A percentile compares a stretch with the other conserved stretches of the same genome.
Conservation (phyloP, 768 basidiomycete genomes). For the Leccinellum rugosiceps region DNA sequence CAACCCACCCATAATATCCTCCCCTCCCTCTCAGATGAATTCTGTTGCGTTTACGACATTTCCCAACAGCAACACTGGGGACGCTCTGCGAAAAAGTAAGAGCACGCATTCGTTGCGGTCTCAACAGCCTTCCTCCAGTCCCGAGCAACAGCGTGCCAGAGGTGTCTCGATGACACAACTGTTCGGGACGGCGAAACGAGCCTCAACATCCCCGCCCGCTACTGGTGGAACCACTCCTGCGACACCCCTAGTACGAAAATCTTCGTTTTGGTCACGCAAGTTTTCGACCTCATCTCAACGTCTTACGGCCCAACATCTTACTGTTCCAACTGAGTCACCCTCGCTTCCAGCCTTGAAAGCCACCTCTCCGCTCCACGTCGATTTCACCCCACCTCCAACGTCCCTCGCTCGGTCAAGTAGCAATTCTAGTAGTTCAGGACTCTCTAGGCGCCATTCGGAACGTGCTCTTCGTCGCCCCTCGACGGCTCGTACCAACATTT, state of each 20-base stretch:
- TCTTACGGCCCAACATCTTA: slow-evolving; percentile 17
- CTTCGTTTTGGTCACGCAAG: slow-evolving; percentile 68
- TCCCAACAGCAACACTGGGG: slow-evolving; percentile 9
- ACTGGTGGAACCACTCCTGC: slow-evolving; percentile 24
- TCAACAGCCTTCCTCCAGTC: slow-evolving; percentile 7
- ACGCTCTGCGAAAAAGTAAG: slow-evolving; percentile 46
- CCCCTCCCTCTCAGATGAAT: slow-evolving; percentile 47
- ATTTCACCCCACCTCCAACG: slow-evolving; percentile 21
- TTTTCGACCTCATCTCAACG: slow-evolving; percentile 34
- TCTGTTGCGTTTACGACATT: slow-evolving; percentile 42
- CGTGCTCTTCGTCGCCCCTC: slow-evolving; percentile 14
- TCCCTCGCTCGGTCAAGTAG: slow-evolving; percentile 18
- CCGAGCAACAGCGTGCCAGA: slow-evolving; percentile 38
- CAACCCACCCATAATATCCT: slow-evolving; percentile 42
- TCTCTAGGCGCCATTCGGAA: slow-evolving; percentile 47
- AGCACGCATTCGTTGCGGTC: slow-evolving; percentile 41
- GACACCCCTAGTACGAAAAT: slow-evolving; percentile 48
- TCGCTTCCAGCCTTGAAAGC: slow-evolving; percentile 40
- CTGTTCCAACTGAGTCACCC: slow-evolving; percentile 32
- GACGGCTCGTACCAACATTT: slow-evolving; percentile 4
- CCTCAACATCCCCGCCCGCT: slow-evolving; percentile 34
- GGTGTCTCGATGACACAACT: slow-evolving; percentile 56
- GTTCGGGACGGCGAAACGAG: slow-evolving; percentile 41
- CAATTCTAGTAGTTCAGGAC: slow-evolving; percentile 25
- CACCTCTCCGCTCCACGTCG: slow-evolving; percentile 41